Evolutionary conservation across 768 basidiomycete species (phyloP), one percentile per base, ranked within the genome.

Genomic region (Amanita thiersii): DNA sequence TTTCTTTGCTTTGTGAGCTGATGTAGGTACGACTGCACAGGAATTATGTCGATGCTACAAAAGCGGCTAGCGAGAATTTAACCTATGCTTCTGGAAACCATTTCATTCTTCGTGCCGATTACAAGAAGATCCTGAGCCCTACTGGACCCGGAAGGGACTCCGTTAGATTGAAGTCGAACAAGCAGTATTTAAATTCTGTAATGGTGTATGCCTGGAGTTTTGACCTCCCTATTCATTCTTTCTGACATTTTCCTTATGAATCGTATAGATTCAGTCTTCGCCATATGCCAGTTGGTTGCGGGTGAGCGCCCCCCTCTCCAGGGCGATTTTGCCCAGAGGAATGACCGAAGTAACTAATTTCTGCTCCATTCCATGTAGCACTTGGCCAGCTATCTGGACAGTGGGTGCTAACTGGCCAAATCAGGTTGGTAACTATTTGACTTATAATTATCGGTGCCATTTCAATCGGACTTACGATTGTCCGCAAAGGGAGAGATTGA

Each of bases 271-370:
- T 75, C 47, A 69, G 79, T 50, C 49, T 78, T 37, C 56, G 63
- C 14, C 77, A 79, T 52, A 79, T 79, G 74, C 78, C 78, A 8
- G 62, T 74, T 48, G 77, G 77, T 5, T 76, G 75, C 52, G 73
- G 69, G 71, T 71, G 39, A 43, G 68, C 57, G 29, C 37, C 17
- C n/a, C n/a, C n/a, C n/a, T n/a, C n/a, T n/a, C n/a, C n/a, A n/a
- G n/a, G n/a, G n/a, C n/a, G n/a, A n/a, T n/a, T n/a, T n/a, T n/a
- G n/a, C n/a, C n/a, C n/a, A n/a, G n/a, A n/a, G n/a, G n/a, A n/a
- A n/a, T n/a, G n/a, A 19, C 43, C 35, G 14, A 24, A n/a, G n/a
- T n/a, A n/a, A 19, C 29, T 30, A 11, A 25, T 33, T 6, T 29
- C 6, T 11, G 23, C 7, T 37, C 11, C 29, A 28, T n/a, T n/a